Evolutionary conservation across 768 basidiomycete species (phyloP), one percentile per base, ranked within the genome.

Genomic region (Cytidiella melzeri): DNA sequence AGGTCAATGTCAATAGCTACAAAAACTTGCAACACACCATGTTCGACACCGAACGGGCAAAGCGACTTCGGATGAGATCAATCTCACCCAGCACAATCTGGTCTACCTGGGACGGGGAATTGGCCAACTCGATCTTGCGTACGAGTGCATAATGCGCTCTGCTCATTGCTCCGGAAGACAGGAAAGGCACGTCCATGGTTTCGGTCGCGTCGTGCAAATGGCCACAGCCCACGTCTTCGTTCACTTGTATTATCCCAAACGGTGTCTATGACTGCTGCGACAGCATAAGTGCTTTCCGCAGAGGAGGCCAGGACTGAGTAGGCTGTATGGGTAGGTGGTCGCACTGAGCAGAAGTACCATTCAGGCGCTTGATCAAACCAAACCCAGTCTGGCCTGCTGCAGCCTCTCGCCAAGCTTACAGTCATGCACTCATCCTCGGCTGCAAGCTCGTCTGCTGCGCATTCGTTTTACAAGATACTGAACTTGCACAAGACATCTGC

Each of bases 381-480:
- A 43, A 27, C 48, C 23, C 15, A 34, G 42, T 43, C 43, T n/a
- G 48, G 48, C 20, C 47, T 39, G 6, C 37, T 20, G 50, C 4
- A 27, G 24, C 49, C 47, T 41, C 24, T 41, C 43, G 25, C 48
- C 20, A 43, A 37, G 11, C 43, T 45, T 51, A 47, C 51, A 24
- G 43, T 51, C 45, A 44, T 21, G 19, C 30, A 38, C 37, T 47
- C 53, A 45, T 57, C 43, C 34, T 53, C 42, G 7, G 46, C 66
- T 30, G 48, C 67, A 43, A 66, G 64, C 0, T 59, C 62, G 1
- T 56, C 68, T 20, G 74, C 79, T 9, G 80, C 84, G 30, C 84
- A 87, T 58, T 81, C 87, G 18, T 90, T 91, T 65, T 85, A 80
- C 67, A 92, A 90, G 61, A 77, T 91, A 37, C 72, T 92, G 37